Base-by-base conservation (phyloP, 83 land plant genomes). In the Picea abies region DNA sequence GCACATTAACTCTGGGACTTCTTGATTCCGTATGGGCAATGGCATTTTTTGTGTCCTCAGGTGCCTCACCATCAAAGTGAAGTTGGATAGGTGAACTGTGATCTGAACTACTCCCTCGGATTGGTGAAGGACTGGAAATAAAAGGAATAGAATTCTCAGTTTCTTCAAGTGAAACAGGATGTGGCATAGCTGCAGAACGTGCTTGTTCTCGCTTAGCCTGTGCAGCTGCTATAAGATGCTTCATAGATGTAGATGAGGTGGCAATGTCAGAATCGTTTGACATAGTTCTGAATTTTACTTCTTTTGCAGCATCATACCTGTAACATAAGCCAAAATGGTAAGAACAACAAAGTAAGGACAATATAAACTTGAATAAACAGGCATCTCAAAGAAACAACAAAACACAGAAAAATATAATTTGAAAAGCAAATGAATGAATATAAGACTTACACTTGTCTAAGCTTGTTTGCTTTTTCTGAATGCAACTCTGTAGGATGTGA, bases 201-300 rank as follows among this genome's bases (percentile, higher is more conserved):
- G 94, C 88, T 25, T 90, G 87, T 72, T 79, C 90, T 81, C 91
- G 84, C 83, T 92, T 94, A 26, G 97, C 97, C 47, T 93, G 99
- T 86, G 96, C 97, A 82, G 88, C 94, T 73, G 96, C 99, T 84
- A 96, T 97, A 44, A 97, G 96, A 84, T 91, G 87, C 88, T 87
- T 95, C 95, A 97, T 88, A 11, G 98, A 93, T 63, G 85, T 81
- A 81, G 80, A 87, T 56, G 95, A 82, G 7, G 88, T 91, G 7
- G 76, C 72, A 23, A 62, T 39, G 47, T 82, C 89, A 23, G 87
- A 60, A 60, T 92, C 93, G 32, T 77, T 80, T 60, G 89, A 75
- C 49, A 85, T 78, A 78, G 64, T 82, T 44, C 75, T 84, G 52
- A 78, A 76, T 77, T 83, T 89, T 62, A 82, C 83, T 72, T 90